Percentiles rank a stretch among this genome's conserved stretches.
Conservation (phyloP, 768 basidiomycete species). For the Mrakia frigida region DNA sequence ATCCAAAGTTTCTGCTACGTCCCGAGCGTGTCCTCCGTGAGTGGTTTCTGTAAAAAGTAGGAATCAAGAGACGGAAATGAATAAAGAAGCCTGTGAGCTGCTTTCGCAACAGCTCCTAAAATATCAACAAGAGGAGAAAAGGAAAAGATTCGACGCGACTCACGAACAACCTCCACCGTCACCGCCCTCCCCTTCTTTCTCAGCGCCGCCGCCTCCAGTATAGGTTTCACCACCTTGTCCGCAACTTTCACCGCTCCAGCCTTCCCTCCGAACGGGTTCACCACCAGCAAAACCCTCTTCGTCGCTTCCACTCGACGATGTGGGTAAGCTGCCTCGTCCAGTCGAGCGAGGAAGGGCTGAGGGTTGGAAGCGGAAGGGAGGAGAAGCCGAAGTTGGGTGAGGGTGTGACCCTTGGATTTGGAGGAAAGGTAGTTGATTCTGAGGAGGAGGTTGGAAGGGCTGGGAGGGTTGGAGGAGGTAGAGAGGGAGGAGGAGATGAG, state of each 20-base stretch:
- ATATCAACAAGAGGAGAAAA: too few species aligned
- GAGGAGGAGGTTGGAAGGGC: constrained; percentile 11
- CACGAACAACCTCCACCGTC: constrained; percentile 39
- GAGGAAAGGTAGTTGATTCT: constrained; percentile 12
- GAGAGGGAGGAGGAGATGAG: constrained; percentile 22
- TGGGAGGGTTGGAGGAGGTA: neutral
- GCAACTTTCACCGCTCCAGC: constrained; percentile 40
- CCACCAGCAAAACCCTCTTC: constrained; percentile 37
- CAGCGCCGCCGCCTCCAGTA: constrained; percentile 39
- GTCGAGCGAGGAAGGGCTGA: neutral
- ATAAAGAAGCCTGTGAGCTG: neutral
- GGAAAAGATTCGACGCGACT: neutral
- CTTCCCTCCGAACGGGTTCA: constrained; percentile 45
- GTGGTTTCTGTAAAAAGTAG: constrained; percentile 39
- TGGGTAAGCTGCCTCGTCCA: neutral
- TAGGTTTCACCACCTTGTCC: constrained; percentile 39
- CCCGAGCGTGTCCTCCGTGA: constrained; percentile 42
- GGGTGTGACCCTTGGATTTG: neutral
- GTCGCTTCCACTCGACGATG: neutral
- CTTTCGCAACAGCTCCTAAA: too few species aligned
- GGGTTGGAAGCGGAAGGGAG: neutral
- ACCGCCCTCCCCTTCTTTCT: neutral
- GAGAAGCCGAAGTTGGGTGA: constrained; percentile 11
- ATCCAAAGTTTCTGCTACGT: constrained; percentile 38
- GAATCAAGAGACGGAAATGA: neutral